phyloP scores from a whole-genome alignment of 768 basidiomycete genomes.

The Megacollybia marginata region DNA sequence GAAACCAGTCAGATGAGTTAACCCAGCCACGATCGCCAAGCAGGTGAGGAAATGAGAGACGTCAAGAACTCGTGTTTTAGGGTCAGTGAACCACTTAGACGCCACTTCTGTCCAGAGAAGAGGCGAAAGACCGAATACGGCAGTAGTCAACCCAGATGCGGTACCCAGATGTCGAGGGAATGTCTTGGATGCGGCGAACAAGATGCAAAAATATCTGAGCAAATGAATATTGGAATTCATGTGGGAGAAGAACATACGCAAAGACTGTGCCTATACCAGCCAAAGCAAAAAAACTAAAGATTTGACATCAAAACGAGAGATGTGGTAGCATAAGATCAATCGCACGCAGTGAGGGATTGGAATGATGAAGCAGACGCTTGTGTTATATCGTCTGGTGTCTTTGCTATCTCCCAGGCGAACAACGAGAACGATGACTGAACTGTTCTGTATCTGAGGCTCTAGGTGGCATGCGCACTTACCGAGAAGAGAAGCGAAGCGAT shows the following conservation, averaged over 20 bases:
- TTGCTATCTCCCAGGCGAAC: slow-evolving; percentile 53
- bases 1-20: slow-evolving; percentile 48
- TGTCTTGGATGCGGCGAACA: slow-evolving; percentile 68
- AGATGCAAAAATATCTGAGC: slow-evolving; percentile 55
- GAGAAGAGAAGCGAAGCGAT: slow-evolving; percentile 52
- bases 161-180: slow-evolving; percentile 62
- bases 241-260: slow-evolving; percentile 44
- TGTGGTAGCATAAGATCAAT: no score
- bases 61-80: slow-evolving; percentile 34
- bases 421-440: slow-evolving; percentile 41
- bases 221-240: slow-evolving; percentile 1
- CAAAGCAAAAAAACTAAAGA: slow-evolving; percentile 36
- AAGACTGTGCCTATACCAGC: slow-evolving; percentile 63
- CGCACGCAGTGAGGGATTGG: slow-evolving; percentile 39
- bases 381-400: slow-evolving; percentile 29
- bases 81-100: slow-evolving; percentile 49
- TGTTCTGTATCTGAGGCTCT: no score
- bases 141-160: slow-evolving; percentile 59
- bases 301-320: no score
- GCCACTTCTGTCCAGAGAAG: slow-evolving; percentile 63
- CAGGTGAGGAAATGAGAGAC: slow-evolving; percentile 44
- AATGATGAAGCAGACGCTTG: slow-evolving; percentile 38
- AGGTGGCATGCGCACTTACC: not conserved
- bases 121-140: slow-evolving; percentile 78
- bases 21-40: slow-evolving; percentile 45